These are phyloP conservation scores for Cicer cuneatum DNA, from an alignment of 306 rosid genomes.

Conservation along the genomic window DNA sequence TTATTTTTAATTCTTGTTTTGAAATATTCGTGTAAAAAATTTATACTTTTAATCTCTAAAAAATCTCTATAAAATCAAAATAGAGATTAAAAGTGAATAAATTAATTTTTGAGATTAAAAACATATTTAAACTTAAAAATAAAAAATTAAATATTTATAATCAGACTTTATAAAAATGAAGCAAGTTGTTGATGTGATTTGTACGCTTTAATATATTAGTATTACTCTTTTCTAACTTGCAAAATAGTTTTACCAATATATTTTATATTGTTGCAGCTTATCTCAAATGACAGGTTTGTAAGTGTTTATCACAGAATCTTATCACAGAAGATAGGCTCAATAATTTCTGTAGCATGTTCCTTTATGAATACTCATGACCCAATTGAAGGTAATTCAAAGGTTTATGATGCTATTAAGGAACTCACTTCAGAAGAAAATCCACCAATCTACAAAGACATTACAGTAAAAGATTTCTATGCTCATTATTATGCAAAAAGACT, in stretches of 20 bases:
- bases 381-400: constrained; percentile 18
- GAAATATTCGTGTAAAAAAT: too few relatives aligned
- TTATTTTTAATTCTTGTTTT: too few relatives aligned
- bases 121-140: too few relatives aligned
- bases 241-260: background rate
- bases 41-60: too few relatives aligned
- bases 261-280: constrained; percentile 38
- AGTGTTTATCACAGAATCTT: constrained; percentile 50
- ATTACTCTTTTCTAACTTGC: too few relatives aligned
- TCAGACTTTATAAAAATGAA: too few relatives aligned
- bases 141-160: too few relatives aligned
- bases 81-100: too few relatives aligned
- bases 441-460: constrained; percentile 44
- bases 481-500: constrained; percentile 36
- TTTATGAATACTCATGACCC: constrained; percentile 31
- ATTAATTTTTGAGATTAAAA: too few relatives aligned
- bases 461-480: constrained; percentile 30
- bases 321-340: constrained; percentile 42
- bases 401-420: constrained; percentile 64
- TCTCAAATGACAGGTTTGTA: constrained; percentile 45
- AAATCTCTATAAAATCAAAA: too few relatives aligned
- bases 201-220: too few relatives aligned
- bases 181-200: too few relatives aligned
- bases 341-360: constrained; percentile 49
- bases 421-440: constrained; percentile 58